These are phyloP conservation scores for Pelargonium citronellum DNA, from an alignment of 441 rosid species.

Conservation along the genomic window DNA sequence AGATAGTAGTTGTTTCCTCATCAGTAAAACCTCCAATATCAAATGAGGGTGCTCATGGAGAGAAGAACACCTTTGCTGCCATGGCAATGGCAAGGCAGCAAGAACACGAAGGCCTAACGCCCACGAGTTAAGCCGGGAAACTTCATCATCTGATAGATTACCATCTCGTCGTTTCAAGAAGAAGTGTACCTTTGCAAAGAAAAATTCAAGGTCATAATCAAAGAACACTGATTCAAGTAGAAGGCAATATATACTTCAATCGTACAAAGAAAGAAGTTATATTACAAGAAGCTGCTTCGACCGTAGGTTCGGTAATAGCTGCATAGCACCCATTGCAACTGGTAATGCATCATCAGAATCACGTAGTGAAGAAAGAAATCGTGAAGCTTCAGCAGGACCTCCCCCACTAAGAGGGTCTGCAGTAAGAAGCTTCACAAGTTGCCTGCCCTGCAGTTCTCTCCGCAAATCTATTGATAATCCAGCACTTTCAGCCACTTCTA, in stretches of 20 bases:
- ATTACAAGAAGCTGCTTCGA: constrained; percentile 95
- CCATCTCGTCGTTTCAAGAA: constrained; percentile 87
- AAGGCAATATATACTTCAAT: constrained; percentile 6
- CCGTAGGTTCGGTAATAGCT: constrained; percentile 84
- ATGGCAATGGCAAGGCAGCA: constrained; percentile 92
- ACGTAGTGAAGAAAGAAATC: constrained; percentile 89
- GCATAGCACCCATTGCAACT: constrained; percentile 99
- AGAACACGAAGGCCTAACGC: constrained; percentile 96
- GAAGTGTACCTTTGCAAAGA: constrained; percentile 73
- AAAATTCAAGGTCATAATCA: constrained; percentile 23
- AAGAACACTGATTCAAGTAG: constrained; percentile 9
- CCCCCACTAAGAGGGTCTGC: constrained; percentile 98
- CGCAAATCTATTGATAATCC: constrained; percentile 79
- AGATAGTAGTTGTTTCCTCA: constrained; percentile 94
- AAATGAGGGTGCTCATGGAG: constrained; percentile 92
- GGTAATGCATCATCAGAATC: constrained; percentile 94
- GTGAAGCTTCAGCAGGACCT: constrained; percentile 99
- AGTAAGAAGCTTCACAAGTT: constrained; percentile 96
- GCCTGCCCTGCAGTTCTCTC: constrained; percentile 94
- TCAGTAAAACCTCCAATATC: constrained; percentile 88
- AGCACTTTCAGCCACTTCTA: constrained; percentile 98
- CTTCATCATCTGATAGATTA: constrained; percentile 72
- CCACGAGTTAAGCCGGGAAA: constrained; percentile 90
- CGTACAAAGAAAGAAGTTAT: constrained; percentile 20
- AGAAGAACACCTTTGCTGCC: constrained; percentile 99